Conservation (phyloP, 371 early-diverging fungal species). For the Choanephora cucurbitarum region DNA sequence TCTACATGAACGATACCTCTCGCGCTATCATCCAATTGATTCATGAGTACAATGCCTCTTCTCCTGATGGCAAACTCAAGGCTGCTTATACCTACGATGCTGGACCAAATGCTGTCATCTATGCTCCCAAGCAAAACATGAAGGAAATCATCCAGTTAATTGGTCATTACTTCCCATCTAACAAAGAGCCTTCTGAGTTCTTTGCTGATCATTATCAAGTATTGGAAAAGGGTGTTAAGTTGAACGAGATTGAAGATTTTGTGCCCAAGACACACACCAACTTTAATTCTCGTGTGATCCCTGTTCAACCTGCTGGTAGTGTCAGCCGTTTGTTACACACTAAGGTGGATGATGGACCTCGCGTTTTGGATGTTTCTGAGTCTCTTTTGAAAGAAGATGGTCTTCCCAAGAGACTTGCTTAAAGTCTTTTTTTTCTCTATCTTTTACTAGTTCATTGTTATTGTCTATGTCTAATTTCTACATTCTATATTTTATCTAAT, state of each 20-base stretch:
- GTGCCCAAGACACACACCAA: slow-evolving; percentile 43
- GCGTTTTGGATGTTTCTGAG: slow-evolving; percentile 61
- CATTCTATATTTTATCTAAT: too few species aligned
- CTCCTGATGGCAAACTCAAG: slow-evolving; percentile 59
- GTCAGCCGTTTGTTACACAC: slow-evolving; percentile 91
- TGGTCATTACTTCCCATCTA: slow-evolving; percentile 81
- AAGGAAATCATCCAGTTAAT: slow-evolving; percentile 82
- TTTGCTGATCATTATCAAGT: slow-evolving; percentile 69
- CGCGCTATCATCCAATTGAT: slow-evolving; percentile 85
- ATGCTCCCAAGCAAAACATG: slow-evolving; percentile 80
- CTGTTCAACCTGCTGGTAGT: slow-evolving; percentile 69
- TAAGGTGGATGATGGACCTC: slow-evolving; percentile 92
- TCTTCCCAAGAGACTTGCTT: slow-evolving; percentile 41
- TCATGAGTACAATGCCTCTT: slow-evolving; percentile 81
- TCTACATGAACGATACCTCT: slow-evolving; percentile 94
- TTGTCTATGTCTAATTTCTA: too few species aligned
- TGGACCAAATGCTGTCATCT: slow-evolving; percentile 98
- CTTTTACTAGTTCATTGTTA: too few species aligned
- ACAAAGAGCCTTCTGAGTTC: slow-evolving; percentile 43
- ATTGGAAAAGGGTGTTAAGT: slow-evolving; percentile 17
- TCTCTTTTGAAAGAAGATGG: slow-evolving; percentile 65
- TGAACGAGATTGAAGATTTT: slow-evolving; percentile 34
- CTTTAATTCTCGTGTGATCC: slow-evolving; percentile 60
- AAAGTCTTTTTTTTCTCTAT: background rate
- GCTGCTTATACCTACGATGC: slow-evolving; percentile 96